Evolutionary conservation across 345 rosid species (phyloP).

Genomic region (Rhodamnia argentea): DNA sequence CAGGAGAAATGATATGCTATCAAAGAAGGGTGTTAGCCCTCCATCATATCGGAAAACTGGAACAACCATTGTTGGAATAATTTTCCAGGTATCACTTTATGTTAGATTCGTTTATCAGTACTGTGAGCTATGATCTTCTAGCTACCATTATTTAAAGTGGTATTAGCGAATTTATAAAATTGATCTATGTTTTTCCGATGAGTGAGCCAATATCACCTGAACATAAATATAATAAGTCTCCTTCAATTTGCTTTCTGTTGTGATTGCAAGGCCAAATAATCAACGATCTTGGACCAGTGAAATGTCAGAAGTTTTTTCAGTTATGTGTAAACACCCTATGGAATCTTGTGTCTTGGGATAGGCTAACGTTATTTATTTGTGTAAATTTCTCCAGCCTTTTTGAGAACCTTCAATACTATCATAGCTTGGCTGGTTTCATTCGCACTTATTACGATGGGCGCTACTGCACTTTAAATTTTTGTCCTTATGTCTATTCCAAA

Average conservation of each 20-base stretch:
- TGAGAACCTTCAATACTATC: not conserved
- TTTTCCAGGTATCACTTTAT: slow-evolving; percentile 39
- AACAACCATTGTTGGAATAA: slow-evolving; percentile 86
- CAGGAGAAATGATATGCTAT: slow-evolving; percentile 66
- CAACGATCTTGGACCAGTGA: not conserved
- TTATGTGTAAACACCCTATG: not conserved
- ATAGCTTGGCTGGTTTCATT: not conserved
- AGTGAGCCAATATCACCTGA: not conserved
- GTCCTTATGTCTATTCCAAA: not conserved
- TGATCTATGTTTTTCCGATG: not conserved
- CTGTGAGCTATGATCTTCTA: not conserved
- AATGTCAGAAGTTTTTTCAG: not conserved
- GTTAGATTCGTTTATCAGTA: not conserved
- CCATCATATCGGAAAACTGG: slow-evolving; percentile 80
- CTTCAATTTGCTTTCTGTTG: not conserved
- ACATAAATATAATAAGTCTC: not conserved
- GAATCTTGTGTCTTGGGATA: not conserved
- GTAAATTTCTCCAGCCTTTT: not conserved
- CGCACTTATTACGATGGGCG: not conserved
- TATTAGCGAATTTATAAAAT: not conserved
- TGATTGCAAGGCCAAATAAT: not conserved
- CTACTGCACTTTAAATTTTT: not conserved
- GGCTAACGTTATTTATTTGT: not conserved
- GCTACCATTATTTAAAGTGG: not conserved
- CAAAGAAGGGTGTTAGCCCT: slow-evolving; percentile 42